Percentiles rank a stretch among this genome's conserved stretches.
These are phyloP conservation scores for Dryas alaskensis DNA, from an alignment of 306 rosid genomes.

Conservation along the genomic window DNA sequence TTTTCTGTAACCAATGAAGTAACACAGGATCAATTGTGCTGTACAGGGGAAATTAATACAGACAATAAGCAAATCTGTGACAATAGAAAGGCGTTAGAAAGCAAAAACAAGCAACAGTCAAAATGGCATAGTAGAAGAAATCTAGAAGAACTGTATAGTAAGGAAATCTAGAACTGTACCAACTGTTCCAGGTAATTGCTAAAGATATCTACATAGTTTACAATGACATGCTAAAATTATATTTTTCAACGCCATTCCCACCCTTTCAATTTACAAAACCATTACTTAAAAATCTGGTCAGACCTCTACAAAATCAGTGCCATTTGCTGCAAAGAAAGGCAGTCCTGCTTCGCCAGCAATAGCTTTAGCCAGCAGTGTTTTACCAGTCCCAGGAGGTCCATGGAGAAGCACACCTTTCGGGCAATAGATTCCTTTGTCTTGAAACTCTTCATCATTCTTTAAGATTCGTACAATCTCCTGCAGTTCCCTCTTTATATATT, in stretches of 20 bases:
- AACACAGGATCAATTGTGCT: not conserved
- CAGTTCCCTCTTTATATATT: constrained; percentile 90
- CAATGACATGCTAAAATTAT: not conserved
- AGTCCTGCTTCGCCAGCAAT: constrained; percentile 99
- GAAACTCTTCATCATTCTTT: constrained; percentile 89
- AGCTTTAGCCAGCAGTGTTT: constrained; percentile 95
- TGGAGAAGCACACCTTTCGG: constrained; percentile 98
- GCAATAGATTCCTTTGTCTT: constrained; percentile 90
- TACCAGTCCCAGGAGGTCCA: constrained; percentile 99
- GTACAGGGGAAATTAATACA: not conserved
- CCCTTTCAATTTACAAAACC: constrained; percentile 12
- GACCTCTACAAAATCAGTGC: constrained; percentile 99
- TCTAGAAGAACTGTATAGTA: not conserved
- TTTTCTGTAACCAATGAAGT: not conserved
- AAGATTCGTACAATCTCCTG: constrained; percentile 93
- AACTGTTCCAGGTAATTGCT: not conserved
- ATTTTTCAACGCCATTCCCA: not conserved
- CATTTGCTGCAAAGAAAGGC: constrained; percentile 95
- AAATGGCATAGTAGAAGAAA: not conserved
- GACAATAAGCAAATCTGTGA: not conserved
- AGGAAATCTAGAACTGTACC: not conserved
- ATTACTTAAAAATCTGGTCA: constrained; percentile 32
- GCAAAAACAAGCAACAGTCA: not conserved
- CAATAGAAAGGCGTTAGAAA: not conserved
- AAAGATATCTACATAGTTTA: not conserved